Percentiles rank a stretch among this genome's conserved stretches.
Evolutionary conservation across 75 land plant species (phyloP).

Genomic region (Adiantum capillusveneris): DNA sequence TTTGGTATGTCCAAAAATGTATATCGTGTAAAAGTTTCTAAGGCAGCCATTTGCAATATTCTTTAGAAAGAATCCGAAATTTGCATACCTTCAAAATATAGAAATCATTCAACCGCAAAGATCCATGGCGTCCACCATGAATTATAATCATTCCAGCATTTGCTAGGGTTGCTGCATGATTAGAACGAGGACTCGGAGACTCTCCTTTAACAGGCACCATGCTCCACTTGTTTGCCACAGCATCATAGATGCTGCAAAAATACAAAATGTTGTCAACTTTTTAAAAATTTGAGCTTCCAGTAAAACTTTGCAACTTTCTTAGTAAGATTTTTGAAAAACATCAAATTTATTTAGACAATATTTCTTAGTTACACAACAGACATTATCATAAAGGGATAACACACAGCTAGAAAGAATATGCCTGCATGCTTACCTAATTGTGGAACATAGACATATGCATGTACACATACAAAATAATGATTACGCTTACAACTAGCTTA

Average conservation of each 20-base stretch:
- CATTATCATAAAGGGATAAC: too few relatives aligned
- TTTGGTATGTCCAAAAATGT: not conserved
- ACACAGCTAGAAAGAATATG: too few relatives aligned
- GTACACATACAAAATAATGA: too few relatives aligned
- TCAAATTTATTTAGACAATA: too few relatives aligned
- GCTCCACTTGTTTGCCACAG: constrained; percentile 22
- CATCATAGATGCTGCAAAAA: constrained; percentile 26
- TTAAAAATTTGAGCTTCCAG: too few relatives aligned
- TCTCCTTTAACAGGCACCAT: constrained; percentile 16
- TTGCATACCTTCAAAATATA: constrained; percentile 26
- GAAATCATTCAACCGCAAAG: constrained; percentile 26
- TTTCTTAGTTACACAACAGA: too few relatives aligned
- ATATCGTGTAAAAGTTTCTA: not conserved
- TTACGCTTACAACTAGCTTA: too few relatives aligned
- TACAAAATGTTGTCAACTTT: too few relatives aligned
- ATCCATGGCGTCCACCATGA: constrained; percentile 43
- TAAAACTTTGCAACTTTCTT: too few relatives aligned
- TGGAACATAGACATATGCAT: too few relatives aligned
- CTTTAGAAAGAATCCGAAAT: not conserved
- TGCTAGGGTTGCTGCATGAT: constrained; percentile 31
- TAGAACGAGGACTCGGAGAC: constrained; percentile 38
- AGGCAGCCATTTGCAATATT: not conserved
- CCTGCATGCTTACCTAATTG: too few relatives aligned
- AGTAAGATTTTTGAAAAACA: too few relatives aligned
- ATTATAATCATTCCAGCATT: constrained; percentile 19